Evolutionary conservation across 306 rosid species (phyloP).

Genomic region (Lathyrus tuberosus): DNA sequence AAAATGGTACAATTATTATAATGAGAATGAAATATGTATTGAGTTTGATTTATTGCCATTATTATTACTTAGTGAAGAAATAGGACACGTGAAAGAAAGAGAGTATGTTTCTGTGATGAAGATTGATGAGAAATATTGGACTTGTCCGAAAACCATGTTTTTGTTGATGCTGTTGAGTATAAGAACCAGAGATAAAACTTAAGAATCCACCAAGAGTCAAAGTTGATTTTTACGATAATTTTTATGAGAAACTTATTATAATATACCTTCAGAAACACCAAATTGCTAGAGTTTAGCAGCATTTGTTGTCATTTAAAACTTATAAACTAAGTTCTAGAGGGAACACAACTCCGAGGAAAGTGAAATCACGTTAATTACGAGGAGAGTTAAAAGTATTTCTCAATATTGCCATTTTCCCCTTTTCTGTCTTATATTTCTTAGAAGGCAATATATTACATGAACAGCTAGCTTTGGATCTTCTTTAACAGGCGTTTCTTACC

Average conservation of each 20-base stretch:
- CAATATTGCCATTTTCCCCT: conserved; percentile 3
- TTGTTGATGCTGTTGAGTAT: background rate
- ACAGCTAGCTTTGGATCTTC: background rate
- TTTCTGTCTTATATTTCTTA: background rate
- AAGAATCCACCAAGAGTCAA: background rate
- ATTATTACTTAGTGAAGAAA: background rate
- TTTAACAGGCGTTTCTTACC: background rate
- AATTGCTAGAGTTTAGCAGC: background rate
- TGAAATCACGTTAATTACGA: conserved; percentile 9
- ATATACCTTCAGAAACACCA: background rate
- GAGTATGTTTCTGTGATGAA: background rate
- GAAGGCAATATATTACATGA: background rate
- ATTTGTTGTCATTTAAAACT: too few species aligned
- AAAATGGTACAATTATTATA: too few species aligned
- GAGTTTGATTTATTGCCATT: background rate
- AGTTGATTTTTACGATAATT: background rate
- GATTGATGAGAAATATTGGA: background rate
- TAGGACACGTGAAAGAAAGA: background rate
- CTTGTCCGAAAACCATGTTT: background rate
- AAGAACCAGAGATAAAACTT: conserved; percentile 26
- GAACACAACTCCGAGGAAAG: too few species aligned
- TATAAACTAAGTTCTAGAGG: too few species aligned
- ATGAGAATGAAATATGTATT: background rate
- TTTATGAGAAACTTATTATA: conserved; percentile 1
- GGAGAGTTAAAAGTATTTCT: conserved; percentile 4